Evolutionary conservation across 176 grass and related monocot species (phyloP).

Genomic region (Ampelocalamus luodianensis): DNA sequence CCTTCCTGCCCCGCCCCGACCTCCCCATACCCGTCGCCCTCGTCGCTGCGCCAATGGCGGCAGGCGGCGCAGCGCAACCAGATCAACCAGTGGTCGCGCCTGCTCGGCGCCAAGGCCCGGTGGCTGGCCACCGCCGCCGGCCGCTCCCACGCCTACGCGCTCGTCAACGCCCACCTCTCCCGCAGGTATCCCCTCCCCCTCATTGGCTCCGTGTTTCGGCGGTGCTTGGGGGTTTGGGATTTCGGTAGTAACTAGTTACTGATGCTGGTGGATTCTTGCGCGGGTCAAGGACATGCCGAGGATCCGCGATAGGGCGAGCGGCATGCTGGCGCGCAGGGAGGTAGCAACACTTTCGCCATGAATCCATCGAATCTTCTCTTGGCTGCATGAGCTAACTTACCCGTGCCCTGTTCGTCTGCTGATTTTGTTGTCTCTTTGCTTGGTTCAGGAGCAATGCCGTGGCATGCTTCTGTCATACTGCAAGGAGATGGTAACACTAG

Average conservation of each 20-base stretch:
- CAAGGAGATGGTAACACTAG: slow-evolving; percentile 70
- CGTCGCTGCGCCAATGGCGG: slow-evolving; percentile 36
- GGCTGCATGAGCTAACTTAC: not conserved
- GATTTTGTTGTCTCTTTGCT: slow-evolving; percentile 38
- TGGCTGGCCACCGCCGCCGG: slow-evolving; percentile 54
- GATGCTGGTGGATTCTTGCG: not conserved
- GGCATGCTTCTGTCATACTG: slow-evolving; percentile 67
- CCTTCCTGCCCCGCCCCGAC: too few relatives aligned
- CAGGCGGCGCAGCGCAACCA: slow-evolving; percentile 70
- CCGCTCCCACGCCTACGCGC: slow-evolving; percentile 51
- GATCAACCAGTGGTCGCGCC: slow-evolving; percentile 79
- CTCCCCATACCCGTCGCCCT: too few relatives aligned
- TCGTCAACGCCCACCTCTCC: slow-evolving; percentile 66
- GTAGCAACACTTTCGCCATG: slow-evolving; percentile 37
- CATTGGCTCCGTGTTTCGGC: not conserved
- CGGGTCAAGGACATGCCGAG: slow-evolving; percentile 74
- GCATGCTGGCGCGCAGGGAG: slow-evolving; percentile 70
- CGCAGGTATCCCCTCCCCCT: slow-evolving; percentile 41
- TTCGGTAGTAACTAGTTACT: not conserved
- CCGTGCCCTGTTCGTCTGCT: not conserved
- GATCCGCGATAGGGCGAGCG: slow-evolving; percentile 66
- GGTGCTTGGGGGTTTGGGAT: not conserved
- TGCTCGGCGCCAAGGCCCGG: slow-evolving; percentile 49
- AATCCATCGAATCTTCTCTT: slow-evolving; percentile 15
- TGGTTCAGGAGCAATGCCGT: slow-evolving; percentile 57